These are phyloP conservation scores for Rhodofomes roseus DNA, from an alignment of 1,284 basidiomycete species.

Conservation along the genomic window DNA sequence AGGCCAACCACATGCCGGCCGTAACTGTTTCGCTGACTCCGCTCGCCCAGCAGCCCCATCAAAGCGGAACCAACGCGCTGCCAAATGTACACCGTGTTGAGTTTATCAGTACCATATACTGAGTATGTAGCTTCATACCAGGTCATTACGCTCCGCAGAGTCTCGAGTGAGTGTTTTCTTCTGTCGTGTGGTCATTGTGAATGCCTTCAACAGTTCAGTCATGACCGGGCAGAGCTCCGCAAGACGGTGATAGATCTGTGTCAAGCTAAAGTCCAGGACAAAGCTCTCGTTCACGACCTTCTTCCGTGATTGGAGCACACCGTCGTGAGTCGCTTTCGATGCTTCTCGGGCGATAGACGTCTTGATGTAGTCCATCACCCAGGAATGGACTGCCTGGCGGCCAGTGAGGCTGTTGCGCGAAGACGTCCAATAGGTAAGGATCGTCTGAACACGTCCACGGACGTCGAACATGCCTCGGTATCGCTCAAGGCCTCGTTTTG, in stretches of 20 bases:
- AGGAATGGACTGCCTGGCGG: not conserved
- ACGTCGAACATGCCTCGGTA: too few relatives aligned
- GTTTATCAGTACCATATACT: too few relatives aligned
- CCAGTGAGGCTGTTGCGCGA: not conserved
- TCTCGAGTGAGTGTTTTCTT: too few relatives aligned
- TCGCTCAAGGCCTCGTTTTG: too few relatives aligned
- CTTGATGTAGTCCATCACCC: not conserved
- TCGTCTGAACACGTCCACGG: too few relatives aligned
- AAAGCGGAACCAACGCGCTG: not conserved
- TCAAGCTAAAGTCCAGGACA: not conserved
- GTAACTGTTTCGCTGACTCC: constrained; percentile 30
- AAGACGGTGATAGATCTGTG: not conserved
- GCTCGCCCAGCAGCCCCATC: not conserved
- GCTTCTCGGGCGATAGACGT: not conserved
- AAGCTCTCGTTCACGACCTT: not conserved
- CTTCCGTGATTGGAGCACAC: not conserved
- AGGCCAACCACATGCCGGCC: constrained; percentile 23
- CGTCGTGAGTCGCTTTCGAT: not conserved
- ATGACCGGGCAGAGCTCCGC: not conserved
- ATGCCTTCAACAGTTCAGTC: not conserved
- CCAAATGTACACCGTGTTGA: too few relatives aligned
- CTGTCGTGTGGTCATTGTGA: not conserved
- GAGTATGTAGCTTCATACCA: too few relatives aligned
- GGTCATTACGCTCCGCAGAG: too few relatives aligned
- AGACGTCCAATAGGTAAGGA: not conserved